Base-by-base conservation (phyloP, 345 rosid species). In the Lepidium didymum region DNA sequence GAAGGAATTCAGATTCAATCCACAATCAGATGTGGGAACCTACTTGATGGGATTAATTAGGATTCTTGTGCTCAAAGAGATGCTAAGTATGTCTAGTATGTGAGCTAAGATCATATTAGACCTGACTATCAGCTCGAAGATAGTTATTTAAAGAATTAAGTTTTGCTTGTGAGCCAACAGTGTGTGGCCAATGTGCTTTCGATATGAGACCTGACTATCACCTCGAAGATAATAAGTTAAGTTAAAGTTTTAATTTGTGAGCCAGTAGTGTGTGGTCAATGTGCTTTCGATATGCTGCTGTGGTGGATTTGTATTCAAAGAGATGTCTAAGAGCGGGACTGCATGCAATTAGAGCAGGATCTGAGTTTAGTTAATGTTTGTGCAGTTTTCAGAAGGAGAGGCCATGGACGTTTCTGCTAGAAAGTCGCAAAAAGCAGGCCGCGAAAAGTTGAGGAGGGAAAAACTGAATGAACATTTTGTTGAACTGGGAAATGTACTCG, bases 361-460 rank as follows among this genome's bases (percentile, higher is more conserved):
- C 29, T 56, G 43, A 55, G 69, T 36, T 46, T 25, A 18, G 45
- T 44, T 4, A 7, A 10, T 64, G 37, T 42, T 15, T 59, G 7
- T 67, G 27, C 43, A 57, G 67, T 23, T 73, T 55, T 11, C 8
- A 52, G 3, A 76, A 21, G 74, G 16, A 19, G 83, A 81, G 57
- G 52, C 53, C 47, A 82, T 81, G 78, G 86, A 83, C 60, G 50
- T 56, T 13, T 75, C 86, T 55, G 85, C 83, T 9, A 83, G 93
- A 46, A 92, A 83, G 78, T 77, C 76, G 21, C 96, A 90, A 76
- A 92, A 92, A 72, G 96, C 98, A 15, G 98, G 86, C 60, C 85
- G 98, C 1, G 98, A 92, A 73, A 92, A 87, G 75, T 59, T 90
- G 82, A 85, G 98, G 77, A 86, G 98, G 80, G 96, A 92, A 69